Conservation (phyloP, 2,329 filamentous ascomycete species). For the Aspergillus tamarii region DNA sequence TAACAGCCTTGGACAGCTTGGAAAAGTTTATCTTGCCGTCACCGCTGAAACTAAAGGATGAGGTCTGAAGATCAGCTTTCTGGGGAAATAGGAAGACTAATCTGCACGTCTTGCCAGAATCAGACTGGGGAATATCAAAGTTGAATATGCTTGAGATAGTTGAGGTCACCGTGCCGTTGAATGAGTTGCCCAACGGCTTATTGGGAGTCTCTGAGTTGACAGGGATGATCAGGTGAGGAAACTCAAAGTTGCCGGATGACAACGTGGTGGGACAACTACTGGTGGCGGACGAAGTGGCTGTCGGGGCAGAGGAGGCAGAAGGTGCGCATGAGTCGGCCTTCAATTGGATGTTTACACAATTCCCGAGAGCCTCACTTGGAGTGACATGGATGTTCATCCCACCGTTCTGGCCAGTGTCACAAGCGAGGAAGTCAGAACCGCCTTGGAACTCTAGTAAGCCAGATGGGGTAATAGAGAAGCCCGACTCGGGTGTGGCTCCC, state of each 20-base stretch:
- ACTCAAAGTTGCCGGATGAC: neutral
- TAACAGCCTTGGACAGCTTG: neutral
- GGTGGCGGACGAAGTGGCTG: neutral
- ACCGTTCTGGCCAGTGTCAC: neutral
- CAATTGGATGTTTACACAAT: neutral
- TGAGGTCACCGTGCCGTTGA: neutral
- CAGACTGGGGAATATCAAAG: neutral
- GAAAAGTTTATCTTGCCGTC: neutral
- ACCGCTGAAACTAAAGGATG: neutral
- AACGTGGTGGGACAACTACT: neutral
- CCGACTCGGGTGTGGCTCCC: neutral
- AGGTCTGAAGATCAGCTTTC: neutral
- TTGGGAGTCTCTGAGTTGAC: neutral
- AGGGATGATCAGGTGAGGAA: neutral
- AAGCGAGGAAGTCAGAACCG: neutral
- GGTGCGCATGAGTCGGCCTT: neutral
- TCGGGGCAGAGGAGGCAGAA: neutral
- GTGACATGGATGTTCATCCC: neutral
- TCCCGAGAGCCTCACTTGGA: neutral
- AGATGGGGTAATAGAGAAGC: neutral
- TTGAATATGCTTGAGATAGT: neutral
- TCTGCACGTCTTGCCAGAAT: neutral
- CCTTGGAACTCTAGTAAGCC: neutral
- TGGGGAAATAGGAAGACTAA: neutral
- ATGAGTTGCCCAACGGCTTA: neutral